Evolutionary conservation across 352 stramenopile genomes (phyloP).

Genomic region (Globisporangium orthogonon): DNA sequence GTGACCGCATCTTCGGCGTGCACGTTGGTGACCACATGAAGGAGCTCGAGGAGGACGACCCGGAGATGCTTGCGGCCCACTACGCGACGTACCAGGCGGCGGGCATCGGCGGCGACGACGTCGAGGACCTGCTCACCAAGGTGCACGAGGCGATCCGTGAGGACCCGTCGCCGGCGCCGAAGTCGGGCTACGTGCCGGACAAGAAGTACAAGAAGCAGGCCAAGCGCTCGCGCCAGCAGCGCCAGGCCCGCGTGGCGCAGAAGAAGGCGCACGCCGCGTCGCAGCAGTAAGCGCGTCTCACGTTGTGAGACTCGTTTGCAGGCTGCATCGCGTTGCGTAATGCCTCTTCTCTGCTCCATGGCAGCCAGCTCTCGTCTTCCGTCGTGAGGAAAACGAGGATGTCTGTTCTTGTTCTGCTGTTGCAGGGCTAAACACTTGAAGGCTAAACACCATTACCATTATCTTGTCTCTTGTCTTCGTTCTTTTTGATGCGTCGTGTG

Average conservation of each 20-base stretch:
- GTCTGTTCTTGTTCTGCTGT: constrained; percentile 1
- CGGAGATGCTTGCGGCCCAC: constrained; percentile 96
- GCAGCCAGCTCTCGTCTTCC: too few relatives aligned
- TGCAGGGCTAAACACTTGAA: constrained; percentile 10
- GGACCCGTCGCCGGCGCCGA: constrained; percentile 90
- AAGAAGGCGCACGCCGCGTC: constrained; percentile 94
- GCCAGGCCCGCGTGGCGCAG: constrained; percentile 92
- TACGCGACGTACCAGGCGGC: constrained; percentile 95
- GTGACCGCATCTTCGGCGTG: constrained; percentile 97
- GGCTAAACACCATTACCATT: constrained; percentile 17
- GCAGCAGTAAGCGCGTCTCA: constrained; percentile 29
- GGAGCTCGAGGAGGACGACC: constrained; percentile 98
- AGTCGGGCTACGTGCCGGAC: constrained; percentile 90
- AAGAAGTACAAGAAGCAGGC: constrained; percentile 92
- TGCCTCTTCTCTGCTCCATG: not conserved
- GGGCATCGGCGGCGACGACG: constrained; percentile 91
- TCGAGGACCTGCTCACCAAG: constrained; percentile 89
- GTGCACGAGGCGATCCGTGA: constrained; percentile 97
- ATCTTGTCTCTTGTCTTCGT: not conserved
- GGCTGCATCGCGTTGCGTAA: not conserved
- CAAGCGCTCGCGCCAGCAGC: constrained; percentile 94
- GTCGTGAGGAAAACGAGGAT: not conserved
- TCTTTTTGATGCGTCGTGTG: too few relatives aligned
- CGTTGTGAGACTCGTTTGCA: not conserved
- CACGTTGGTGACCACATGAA: constrained; percentile 99